Evolutionary conservation across 2,329 filamentous ascomycete genomes (phyloP), one percentile per base, ranked within the genome.

Genomic region (Epichloe typhina): DNA sequence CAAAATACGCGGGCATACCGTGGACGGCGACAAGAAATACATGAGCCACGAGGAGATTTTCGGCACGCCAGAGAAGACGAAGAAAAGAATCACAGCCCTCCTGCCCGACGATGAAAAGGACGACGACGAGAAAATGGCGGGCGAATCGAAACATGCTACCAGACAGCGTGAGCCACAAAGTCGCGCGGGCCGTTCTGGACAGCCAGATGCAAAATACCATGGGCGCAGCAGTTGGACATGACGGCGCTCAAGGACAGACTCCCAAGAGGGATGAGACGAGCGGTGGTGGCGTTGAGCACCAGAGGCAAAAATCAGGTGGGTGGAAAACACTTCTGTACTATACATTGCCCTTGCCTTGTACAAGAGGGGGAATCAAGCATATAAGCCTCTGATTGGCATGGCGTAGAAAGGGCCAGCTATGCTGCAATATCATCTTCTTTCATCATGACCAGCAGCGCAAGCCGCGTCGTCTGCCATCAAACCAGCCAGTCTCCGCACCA

Each of bases 21-120:
- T 58, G 23, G 36, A 61, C n/a, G 52, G 61, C 12, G 55, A 62
- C 21, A 64, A 59, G 50, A 66, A 66, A 47, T 58, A 53, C 31
- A 49, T 58, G 53, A 61, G 56, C 36, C 55, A 64, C 41, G 52
- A 58, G 17, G 47, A 58, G 46, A 58, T 65, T n/a, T 66, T 63
- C 45, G 61, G 62, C 8, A 56, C 51, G 19, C 39, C 53, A 4
- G 57, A 55, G 44, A 60, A 57, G 52, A 49, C 52, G 12, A 61
- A 51, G 39, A 26, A 50, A 7, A 40, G 46, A 19, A 40, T 54
- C 11, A 11, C 42, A 7, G 38, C 50, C 5, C 31, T 56, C 0
- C 47, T 56, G 15, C 47, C 40, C 6, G 23, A 46, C 2, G 39
- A 46, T 11, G 38, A 26, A 5, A 19, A 3, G 17, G 35, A 15